A percentile compares a stretch with the other conserved stretches of the same genome.
These are phyloP conservation scores for Narthecium ossifragum DNA, from an alignment of 106 monocot genomes.

Conservation along the genomic window DNA sequence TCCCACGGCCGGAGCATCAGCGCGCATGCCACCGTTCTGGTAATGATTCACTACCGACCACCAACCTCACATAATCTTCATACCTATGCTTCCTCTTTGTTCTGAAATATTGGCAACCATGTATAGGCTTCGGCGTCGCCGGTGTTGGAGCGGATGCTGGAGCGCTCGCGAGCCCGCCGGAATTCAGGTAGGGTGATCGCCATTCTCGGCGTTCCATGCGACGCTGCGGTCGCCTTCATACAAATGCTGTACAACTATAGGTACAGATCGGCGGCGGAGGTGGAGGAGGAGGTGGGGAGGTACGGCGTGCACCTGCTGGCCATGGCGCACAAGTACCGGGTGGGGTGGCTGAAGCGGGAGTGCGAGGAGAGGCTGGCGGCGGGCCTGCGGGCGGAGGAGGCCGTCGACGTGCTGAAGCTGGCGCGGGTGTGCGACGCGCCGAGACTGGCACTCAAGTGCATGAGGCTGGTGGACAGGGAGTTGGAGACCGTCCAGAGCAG, in stretches of 20 bases:
- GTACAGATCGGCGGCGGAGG: conserved; percentile 2
- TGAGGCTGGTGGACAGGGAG: conserved; percentile 15
- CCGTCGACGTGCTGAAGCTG: conserved; percentile 39
- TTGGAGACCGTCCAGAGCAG: conserved; percentile 19
- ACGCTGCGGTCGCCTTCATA: neutral
- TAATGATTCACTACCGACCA: neutral
- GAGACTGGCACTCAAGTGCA: conserved; percentile 20
- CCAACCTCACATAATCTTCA: too few species aligned
- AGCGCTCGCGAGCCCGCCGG: neutral
- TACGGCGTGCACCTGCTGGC: conserved; percentile 46
- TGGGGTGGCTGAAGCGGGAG: conserved; percentile 44
- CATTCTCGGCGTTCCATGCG: conserved; percentile 5
- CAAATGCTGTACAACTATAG: neutral
- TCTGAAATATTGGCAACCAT: neutral
- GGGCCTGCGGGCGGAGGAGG: conserved; percentile 20
- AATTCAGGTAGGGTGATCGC: neutral
- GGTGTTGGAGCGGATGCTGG: conserved; percentile 8
- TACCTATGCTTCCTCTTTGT: neutral
- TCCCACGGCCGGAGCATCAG: conserved; percentile 1
- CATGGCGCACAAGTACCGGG: conserved; percentile 47
- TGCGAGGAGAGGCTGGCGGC: conserved; percentile 29
- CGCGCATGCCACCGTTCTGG: conserved; percentile 2
- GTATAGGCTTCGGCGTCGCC: conserved; percentile 3
- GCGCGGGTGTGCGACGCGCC: conserved; percentile 27
- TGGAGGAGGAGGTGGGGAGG: conserved; percentile 22